Conservation (phyloP, 164 flowering plant genomes). For the Brasenia schreberi region DNA sequence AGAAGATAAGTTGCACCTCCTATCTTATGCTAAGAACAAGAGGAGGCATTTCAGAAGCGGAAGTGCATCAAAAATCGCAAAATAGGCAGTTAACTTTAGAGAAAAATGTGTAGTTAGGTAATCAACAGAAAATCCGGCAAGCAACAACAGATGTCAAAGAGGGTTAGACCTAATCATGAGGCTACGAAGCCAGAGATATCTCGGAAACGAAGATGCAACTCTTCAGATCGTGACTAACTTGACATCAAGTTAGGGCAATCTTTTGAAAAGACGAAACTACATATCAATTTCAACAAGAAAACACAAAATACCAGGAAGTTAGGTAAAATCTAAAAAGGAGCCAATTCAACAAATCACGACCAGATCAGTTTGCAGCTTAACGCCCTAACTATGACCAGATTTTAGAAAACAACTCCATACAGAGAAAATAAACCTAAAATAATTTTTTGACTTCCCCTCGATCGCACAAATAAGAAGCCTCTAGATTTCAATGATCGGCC, state of each 20-base stretch:
- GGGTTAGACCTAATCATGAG: background rate
- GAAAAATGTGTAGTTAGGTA: background rate
- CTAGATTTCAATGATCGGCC: background rate
- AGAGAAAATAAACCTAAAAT: too few relatives aligned
- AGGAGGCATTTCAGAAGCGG: too few relatives aligned
- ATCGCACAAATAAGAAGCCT: background rate
- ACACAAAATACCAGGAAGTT: background rate
- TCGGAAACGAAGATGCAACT: background rate
- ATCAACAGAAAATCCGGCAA: background rate
- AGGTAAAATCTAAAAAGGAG: background rate
- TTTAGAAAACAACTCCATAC: background rate
- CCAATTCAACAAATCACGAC: background rate
- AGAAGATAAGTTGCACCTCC: too few relatives aligned
- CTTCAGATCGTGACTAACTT: background rate
- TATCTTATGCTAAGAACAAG: too few relatives aligned
- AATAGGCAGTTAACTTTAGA: too few relatives aligned
- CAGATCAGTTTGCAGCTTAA: background rate
- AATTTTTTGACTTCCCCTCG: too few relatives aligned
- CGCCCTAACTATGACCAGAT: background rate
- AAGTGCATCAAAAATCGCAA: too few relatives aligned
- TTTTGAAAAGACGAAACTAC: too few relatives aligned
- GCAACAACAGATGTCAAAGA: background rate
- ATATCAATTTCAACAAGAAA: background rate
- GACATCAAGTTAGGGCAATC: background rate
- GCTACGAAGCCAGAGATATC: background rate